Percentiles rank a stretch among this genome's conserved stretches.
Conservation (phyloP, 164 flowering plant genomes). For the Amborella trichopoda region DNA sequence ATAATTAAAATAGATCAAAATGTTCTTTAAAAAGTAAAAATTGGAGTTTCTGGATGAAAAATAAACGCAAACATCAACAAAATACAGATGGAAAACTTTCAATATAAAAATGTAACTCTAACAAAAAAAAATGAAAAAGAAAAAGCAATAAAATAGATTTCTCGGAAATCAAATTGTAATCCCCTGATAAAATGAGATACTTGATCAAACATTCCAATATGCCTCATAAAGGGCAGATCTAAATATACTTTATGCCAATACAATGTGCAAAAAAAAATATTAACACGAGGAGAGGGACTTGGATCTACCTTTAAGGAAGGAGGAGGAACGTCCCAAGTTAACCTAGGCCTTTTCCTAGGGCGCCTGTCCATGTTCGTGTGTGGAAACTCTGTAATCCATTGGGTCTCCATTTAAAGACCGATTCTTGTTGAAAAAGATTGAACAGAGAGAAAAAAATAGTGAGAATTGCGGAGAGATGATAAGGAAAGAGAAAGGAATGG, state of each 20-base stretch:
- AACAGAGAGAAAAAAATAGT: background rate
- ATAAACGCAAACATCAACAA: background rate
- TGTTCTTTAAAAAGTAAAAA: background rate
- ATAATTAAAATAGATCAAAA: background rate
- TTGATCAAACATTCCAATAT: background rate
- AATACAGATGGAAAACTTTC: background rate
- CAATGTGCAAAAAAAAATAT: background rate
- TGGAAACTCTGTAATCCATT: slow-evolving; percentile 50
- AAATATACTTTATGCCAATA: background rate
- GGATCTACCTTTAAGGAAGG: slow-evolving; percentile 22
- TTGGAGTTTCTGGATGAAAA: background rate
- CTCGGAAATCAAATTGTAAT: background rate
- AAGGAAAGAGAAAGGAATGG: background rate
- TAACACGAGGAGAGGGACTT: slow-evolving; percentile 25
- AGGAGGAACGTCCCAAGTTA: slow-evolving; percentile 72
- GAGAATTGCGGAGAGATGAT: background rate
- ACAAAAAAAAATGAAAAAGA: background rate
- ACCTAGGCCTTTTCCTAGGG: slow-evolving; percentile 61
- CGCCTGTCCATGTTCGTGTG: slow-evolving; percentile 60
- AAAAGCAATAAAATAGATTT: background rate
- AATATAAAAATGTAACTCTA: background rate
- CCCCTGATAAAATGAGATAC: background rate
- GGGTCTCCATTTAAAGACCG: slow-evolving; percentile 45
- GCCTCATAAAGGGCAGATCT: background rate
- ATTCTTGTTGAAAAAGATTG: background rate